These are phyloP conservation scores for Penicillium manginii DNA, from an alignment of 495 filamentous ascomycete species.

Conservation along the genomic window DNA sequence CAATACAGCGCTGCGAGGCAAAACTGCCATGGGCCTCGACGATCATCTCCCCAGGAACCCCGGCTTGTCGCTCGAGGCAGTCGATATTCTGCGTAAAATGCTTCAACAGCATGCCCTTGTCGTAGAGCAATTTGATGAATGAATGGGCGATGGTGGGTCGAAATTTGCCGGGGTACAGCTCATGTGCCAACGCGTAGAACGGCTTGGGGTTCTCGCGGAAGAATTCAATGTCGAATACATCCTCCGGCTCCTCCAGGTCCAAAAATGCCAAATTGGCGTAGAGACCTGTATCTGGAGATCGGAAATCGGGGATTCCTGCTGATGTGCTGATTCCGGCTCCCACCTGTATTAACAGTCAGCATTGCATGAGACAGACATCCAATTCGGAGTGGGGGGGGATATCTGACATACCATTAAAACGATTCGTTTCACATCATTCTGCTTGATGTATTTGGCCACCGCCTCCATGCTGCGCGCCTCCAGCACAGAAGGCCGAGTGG, in stretches of 20 bases:
- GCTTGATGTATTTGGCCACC: constrained; percentile 75
- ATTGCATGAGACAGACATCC: background rate
- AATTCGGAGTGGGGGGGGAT: background rate
- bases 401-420: constrained; percentile 68
- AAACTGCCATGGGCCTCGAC: constrained; percentile 97
- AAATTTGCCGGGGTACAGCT: constrained; percentile 91
- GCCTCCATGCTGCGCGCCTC: constrained; percentile 67
- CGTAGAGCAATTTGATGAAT: constrained; percentile 74
- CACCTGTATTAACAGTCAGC: constrained; percentile 31
- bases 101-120: constrained; percentile 78
- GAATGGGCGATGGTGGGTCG: constrained; percentile 81
- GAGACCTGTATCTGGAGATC: constrained; percentile 80
- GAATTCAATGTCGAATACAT: constrained; percentile 81
- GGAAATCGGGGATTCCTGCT: constrained; percentile 88
- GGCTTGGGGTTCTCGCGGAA: constrained; percentile 83
- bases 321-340: constrained; percentile 70
- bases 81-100: constrained; percentile 98
- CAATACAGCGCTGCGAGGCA: constrained; percentile 85
- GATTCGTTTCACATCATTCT: constrained; percentile 65
- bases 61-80: constrained; percentile 86
- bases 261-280: constrained; percentile 88
- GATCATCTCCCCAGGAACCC: constrained; percentile 78
- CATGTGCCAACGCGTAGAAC: constrained; percentile 89
- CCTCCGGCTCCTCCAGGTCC: constrained; percentile 79
- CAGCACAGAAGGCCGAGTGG: constrained; percentile 65